phyloP scores from a whole-genome alignment of 73 alveolate genomes.

The Paramecium octaurelia region DNA sequence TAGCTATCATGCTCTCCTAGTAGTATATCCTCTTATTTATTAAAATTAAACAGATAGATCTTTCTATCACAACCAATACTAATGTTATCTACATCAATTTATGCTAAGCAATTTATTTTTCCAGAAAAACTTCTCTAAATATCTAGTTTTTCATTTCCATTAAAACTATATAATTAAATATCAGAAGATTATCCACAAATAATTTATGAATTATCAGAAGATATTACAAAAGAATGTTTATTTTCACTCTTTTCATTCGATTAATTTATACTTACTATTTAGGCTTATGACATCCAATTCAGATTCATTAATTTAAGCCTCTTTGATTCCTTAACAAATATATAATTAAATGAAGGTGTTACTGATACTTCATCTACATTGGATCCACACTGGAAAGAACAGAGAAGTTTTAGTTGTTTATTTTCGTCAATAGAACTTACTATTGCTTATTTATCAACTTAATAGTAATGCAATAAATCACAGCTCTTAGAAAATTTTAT shows the following conservation, averaged over 20 bases:
- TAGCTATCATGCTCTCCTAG: neutral
- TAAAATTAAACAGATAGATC: neutral
- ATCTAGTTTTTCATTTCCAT: neutral
- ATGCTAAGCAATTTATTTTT: neutral
- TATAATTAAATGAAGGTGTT: neutral
- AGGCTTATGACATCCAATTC: neutral
- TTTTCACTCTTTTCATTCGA: neutral
- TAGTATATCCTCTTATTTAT: neutral
- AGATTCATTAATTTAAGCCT: too few species aligned
- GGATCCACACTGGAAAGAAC: neutral
- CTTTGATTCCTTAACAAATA: too few species aligned
- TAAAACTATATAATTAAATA: neutral
- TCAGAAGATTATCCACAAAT: neutral
- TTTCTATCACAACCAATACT: neutral
- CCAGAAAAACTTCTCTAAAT: neutral
- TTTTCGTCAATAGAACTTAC: neutral
- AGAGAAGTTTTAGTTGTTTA: neutral
- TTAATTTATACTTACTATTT: too few species aligned
- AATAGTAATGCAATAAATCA: too few species aligned
- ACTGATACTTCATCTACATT: neutral
- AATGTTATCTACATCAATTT: neutral
- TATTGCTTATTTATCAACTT: neutral
- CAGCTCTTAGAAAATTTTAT: neutral
- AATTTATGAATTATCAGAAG: neutral
- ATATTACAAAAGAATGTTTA: neutral